Percentiles rank a stretch among this genome's conserved stretches.
These are phyloP conservation scores for Thielaviopsis punctulata DNA, from an alignment of 2,329 filamentous ascomycete genomes.

Conservation along the genomic window DNA sequence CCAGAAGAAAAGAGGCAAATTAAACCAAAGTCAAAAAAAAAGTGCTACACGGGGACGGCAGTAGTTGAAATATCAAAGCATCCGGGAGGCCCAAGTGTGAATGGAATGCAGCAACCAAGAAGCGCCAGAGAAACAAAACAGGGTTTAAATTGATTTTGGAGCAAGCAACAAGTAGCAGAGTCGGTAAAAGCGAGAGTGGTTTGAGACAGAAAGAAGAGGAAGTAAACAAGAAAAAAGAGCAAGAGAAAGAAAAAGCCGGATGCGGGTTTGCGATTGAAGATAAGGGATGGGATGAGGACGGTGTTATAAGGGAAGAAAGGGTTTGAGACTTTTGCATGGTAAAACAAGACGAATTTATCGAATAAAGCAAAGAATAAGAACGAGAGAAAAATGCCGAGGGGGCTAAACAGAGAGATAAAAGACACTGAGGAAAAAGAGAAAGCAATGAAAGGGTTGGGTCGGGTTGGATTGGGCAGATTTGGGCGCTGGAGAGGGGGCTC, in stretches of 20 bases:
- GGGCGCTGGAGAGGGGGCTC: background rate
- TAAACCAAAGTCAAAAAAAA: background rate
- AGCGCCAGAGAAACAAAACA: background rate
- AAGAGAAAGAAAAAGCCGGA: background rate
- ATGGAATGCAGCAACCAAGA: background rate
- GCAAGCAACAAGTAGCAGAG: background rate
- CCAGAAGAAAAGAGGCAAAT: too few species aligned
- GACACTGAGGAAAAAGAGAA: background rate
- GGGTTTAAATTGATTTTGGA: background rate
- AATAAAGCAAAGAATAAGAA: constrained; percentile 4
- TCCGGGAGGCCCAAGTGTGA: background rate
- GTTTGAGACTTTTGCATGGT: background rate
- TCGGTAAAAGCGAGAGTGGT: background rate
- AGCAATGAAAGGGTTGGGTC: background rate
- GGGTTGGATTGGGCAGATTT: background rate
- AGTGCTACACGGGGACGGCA: constrained; percentile 3
- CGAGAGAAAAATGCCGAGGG: background rate
- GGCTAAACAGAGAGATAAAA: background rate
- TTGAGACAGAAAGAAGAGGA: background rate
- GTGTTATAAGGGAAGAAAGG: constrained; percentile 3
- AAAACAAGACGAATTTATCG: too few species aligned
- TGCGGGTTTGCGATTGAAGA: background rate
- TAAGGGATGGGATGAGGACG: background rate
- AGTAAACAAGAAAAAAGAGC: background rate
- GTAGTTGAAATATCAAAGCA: constrained; percentile 9